A percentile compares a stretch with the other conserved stretches of the same genome.
Evolutionary conservation across 1,284 basidiomycete species (phyloP).

Genomic region (Cerioporus squamosus): DNA sequence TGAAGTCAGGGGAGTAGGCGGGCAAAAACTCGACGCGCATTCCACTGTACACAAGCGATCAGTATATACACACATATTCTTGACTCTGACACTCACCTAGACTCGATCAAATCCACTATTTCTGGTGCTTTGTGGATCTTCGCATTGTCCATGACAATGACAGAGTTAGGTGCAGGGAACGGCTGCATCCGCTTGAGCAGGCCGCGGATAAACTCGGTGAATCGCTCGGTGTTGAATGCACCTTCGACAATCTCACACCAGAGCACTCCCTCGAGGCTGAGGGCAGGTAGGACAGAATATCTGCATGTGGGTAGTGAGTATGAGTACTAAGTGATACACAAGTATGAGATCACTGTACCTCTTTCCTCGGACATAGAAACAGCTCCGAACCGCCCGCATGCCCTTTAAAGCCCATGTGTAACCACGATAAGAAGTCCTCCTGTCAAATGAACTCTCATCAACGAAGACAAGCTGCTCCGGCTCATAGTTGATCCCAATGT

Average conservation of each 20-base stretch:
- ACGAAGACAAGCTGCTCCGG: constrained; percentile 39
- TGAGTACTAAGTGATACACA: constrained; percentile 11
- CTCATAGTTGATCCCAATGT: constrained; percentile 24
- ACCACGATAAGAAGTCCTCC: constrained; percentile 15
- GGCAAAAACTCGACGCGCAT: too few species aligned
- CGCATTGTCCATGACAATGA: constrained; percentile 40
- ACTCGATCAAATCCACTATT: not conserved
- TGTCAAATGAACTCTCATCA: constrained; percentile 35
- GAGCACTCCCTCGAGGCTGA: constrained; percentile 35
- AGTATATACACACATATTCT: too few species aligned
- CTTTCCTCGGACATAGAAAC: constrained; percentile 25
- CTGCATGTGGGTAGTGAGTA: constrained; percentile 17
- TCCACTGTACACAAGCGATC: too few species aligned
- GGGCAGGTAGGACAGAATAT: constrained; percentile 40
- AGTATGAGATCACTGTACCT: constrained; percentile 17
- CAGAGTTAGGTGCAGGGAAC: constrained; percentile 30
- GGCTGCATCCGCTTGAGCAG: constrained; percentile 37
- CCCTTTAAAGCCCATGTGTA: constrained; percentile 31
- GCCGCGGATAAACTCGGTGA: constrained; percentile 33
- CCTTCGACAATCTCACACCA: constrained; percentile 17
- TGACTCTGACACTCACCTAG: too few species aligned
- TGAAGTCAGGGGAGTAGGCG: too few species aligned
- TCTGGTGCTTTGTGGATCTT: not conserved
- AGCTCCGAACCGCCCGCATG: constrained; percentile 14
- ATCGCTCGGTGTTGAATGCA: constrained; percentile 29